phyloP scores from a whole-genome alignment of 176 grass and related monocot species.

The Oryza officinalis region DNA sequence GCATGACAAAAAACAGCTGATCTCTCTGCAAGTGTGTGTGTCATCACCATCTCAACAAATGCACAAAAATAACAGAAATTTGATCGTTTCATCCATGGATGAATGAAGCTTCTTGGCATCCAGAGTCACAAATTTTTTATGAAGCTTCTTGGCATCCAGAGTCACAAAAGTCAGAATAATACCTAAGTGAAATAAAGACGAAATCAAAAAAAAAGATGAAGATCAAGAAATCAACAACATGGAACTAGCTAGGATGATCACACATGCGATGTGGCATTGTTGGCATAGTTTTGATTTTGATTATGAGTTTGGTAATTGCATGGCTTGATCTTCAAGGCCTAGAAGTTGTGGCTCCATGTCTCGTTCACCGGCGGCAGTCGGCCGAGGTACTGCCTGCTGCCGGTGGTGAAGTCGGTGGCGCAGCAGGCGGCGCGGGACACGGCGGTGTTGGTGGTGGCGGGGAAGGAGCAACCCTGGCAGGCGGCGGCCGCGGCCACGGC shows the following conservation, averaged over 20 bases:
- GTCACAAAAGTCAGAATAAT: neutral
- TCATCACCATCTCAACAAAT: neutral
- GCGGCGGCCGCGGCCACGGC: neutral
- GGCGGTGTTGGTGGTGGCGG: neutral
- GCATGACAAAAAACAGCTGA: neutral
- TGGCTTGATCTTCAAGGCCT: neutral
- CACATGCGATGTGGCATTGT: neutral
- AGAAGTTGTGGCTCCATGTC: conserved; percentile 53
- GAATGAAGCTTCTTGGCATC: neutral
- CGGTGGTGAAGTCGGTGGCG: conserved; percentile 43
- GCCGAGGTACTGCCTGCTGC: conserved; percentile 35
- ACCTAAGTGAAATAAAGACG: neutral
- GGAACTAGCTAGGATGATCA: neutral
- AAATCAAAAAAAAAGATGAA: neutral
- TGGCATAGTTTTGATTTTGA: neutral
- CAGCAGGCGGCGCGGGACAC: conserved; percentile 38
- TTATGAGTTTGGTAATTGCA: neutral
- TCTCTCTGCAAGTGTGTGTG: neutral
- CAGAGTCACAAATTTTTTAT: no score
- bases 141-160: neutral
- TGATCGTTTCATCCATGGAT: neutral
- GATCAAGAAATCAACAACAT: conserved; percentile 15
- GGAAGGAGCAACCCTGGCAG: conserved; percentile 20
- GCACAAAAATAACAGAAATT: neutral
- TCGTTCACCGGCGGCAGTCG: conserved; percentile 51